A percentile compares a stretch with the other conserved stretches of the same genome.
phyloP scores from a whole-genome alignment of 164 flowering plant species.

The Platanus orientalis region DNA sequence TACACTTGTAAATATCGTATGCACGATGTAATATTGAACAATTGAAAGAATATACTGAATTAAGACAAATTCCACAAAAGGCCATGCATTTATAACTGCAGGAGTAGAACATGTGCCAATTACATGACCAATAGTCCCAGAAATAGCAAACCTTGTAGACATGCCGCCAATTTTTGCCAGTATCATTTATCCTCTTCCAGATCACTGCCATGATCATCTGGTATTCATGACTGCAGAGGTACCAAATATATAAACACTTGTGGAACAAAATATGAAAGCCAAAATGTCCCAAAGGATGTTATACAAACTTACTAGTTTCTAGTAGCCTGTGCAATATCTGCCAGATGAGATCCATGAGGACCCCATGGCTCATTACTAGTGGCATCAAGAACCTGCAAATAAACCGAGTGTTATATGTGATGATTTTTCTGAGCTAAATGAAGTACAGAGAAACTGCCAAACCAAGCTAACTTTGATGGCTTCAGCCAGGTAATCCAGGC shows the following conservation, averaged over 20 bases:
- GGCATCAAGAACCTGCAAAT: slow-evolving; percentile 87
- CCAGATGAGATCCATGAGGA: slow-evolving; percentile 93
- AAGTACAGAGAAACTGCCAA: background rate
- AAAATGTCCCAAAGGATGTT: background rate
- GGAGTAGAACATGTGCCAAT: too few relatives aligned
- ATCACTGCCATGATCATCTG: slow-evolving; percentile 91
- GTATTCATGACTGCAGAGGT: slow-evolving; percentile 72
- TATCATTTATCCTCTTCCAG: slow-evolving; percentile 92
- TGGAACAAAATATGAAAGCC: slow-evolving; percentile 2
- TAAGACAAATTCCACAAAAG: background rate
- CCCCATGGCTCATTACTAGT: slow-evolving; percentile 99
- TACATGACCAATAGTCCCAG: too few relatives aligned
- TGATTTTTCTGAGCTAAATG: too few relatives aligned
- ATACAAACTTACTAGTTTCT: slow-evolving; percentile 69
- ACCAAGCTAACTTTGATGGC: too few relatives aligned
- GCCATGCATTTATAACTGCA: background rate
- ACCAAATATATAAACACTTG: slow-evolving; percentile 4
- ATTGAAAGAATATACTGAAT: too few relatives aligned
- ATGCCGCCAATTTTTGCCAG: slow-evolving; percentile 99
- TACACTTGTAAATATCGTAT: too few relatives aligned
- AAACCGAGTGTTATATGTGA: background rate
- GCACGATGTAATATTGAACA: too few relatives aligned
- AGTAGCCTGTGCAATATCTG: slow-evolving; percentile 94
- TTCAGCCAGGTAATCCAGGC: too few relatives aligned
- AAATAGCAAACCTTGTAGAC: slow-evolving; percentile 76